Base-by-base conservation (phyloP, 495 filamentous ascomycete species). In the Glonium stellatum region DNA sequence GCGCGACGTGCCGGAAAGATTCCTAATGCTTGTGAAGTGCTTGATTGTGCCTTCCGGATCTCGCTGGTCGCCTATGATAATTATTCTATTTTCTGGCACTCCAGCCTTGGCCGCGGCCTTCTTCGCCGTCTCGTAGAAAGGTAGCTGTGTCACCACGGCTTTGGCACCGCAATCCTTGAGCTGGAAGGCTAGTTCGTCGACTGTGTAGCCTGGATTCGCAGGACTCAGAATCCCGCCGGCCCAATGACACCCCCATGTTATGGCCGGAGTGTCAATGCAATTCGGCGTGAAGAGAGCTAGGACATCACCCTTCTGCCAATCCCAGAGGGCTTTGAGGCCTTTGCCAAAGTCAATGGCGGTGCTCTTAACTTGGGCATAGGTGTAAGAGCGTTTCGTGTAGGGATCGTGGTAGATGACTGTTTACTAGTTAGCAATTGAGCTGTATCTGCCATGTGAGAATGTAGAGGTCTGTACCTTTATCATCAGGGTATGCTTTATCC, bases 161-260 rank as follows among this genome's bases (percentile, higher is more conserved):
- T 85, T 90, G 34, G 90, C 90, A 0, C 81, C 79, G 0, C 88
- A 85, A 71, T 95, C 87, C 65, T 86, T 83, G 60, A 97, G 80
- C 72, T 97, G 93, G 70, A 88, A 95, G 18, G 87, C 86, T 13
- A 97, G 79, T 70, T 97, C 92, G 6, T 95, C 84, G 22, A 78
- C 81, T 1, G 87, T 95, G 73, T 97, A 97, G 1, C 82, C 81
- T 22, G 93, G 92, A 70, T 97, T 97, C 11, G 90, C 90, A 0
- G 93, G 88, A 1, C 86, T 89, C 18, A 89, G 69, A 51, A 86
- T 76, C 19, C 89, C 92, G 48, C 91, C 92, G 0, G 91, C 87
- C 87, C 89, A 97, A 64, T 87, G 83, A 10, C 81, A 76, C 22
- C 91, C 92, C 79, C 88, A 92, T 70, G 78, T 88, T 50, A 93